Conservation (phyloP, 495 filamentous ascomycete genomes). For the Hypoxylon lenormandii region DNA sequence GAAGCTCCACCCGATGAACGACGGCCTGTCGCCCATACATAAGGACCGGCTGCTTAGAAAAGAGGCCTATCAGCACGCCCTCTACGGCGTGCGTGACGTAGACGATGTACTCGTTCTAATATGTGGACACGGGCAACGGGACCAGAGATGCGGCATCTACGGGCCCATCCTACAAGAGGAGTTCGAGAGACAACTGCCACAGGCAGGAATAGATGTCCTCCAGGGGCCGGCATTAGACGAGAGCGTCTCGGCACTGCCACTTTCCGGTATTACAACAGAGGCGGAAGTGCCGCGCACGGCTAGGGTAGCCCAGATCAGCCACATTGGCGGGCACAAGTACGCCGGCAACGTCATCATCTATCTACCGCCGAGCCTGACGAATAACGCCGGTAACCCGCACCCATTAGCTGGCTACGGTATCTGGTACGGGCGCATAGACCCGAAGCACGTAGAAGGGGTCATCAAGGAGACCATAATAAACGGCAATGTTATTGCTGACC, state of each 20-base stretch:
- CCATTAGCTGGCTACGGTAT: slow-evolving; percentile 82
- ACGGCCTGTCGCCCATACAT: slow-evolving; percentile 65
- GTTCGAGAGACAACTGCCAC: slow-evolving; percentile 67
- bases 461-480: slow-evolving; percentile 80
- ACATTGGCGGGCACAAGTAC: slow-evolving; percentile 92
- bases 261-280: slow-evolving; percentile 36
- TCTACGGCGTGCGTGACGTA: slow-evolving; percentile 68
- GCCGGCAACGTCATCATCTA: slow-evolving; percentile 95
- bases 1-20: slow-evolving; percentile 69
- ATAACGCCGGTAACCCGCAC: slow-evolving; percentile 55
- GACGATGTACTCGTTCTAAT: slow-evolving; percentile 78
- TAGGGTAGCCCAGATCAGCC: slow-evolving; percentile 80
- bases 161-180: slow-evolving; percentile 76
- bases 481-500: slow-evolving; percentile 78
- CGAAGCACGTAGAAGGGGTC: slow-evolving; percentile 86
- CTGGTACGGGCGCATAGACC: slow-evolving; percentile 93
- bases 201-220: slow-evolving; percentile 53
- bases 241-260: slow-evolving; percentile 31
- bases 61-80: slow-evolving; percentile 55
- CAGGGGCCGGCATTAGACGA: slow-evolving; percentile 53
- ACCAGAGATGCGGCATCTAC: slow-evolving; percentile 81
- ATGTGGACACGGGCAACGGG: slow-evolving; percentile 84
- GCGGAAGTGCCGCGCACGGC: slow-evolving; percentile 56
- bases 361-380: slow-evolving; percentile 70
- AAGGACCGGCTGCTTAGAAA: slow-evolving; percentile 57